phyloP scores from a whole-genome alignment of 1,284 basidiomycete species.

The Ceratobasidium sp. region DNA sequence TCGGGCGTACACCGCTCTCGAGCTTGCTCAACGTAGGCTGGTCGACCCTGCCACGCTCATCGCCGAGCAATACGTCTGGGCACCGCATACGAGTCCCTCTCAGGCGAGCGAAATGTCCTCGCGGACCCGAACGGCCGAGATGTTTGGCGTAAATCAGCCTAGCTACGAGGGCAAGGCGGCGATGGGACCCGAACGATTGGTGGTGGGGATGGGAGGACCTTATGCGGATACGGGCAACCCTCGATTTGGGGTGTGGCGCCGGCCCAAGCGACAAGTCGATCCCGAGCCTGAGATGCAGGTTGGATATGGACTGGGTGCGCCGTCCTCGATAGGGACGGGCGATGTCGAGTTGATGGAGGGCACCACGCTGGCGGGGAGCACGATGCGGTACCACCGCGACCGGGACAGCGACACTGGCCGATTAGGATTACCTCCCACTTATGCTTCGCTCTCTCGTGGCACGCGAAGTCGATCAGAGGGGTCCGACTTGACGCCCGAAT shows the following conservation, averaged over 20 bases:
- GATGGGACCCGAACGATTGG: not conserved
- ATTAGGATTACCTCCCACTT: constrained; percentile 8
- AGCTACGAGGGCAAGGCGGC: constrained; percentile 1
- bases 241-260: constrained; percentile 27
- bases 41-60: constrained; percentile 17
- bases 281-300: not conserved
- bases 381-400: not conserved
- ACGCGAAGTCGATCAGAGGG: not conserved
- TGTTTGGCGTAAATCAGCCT: constrained; percentile 13
- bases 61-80: constrained; percentile 28
- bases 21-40: constrained; percentile 18
- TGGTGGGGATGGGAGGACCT: constrained; percentile 26
- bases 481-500: not conserved
- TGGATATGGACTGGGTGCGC: not conserved
- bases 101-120: constrained; percentile 25
- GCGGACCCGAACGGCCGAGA: constrained; percentile 18
- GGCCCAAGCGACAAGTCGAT: constrained; percentile 7
- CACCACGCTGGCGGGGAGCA: constrained; percentile 18
- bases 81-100: constrained; percentile 11
- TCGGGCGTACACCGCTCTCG: not conserved
- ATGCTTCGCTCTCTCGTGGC: not conserved
- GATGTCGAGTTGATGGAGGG: constrained; percentile 10
- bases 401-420: not conserved
- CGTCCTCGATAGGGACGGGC: not conserved
- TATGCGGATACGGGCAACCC: constrained; percentile 21